phyloP scores from a whole-genome alignment of 2,329 filamentous ascomycete species.

The Coniella lustricola region DNA sequence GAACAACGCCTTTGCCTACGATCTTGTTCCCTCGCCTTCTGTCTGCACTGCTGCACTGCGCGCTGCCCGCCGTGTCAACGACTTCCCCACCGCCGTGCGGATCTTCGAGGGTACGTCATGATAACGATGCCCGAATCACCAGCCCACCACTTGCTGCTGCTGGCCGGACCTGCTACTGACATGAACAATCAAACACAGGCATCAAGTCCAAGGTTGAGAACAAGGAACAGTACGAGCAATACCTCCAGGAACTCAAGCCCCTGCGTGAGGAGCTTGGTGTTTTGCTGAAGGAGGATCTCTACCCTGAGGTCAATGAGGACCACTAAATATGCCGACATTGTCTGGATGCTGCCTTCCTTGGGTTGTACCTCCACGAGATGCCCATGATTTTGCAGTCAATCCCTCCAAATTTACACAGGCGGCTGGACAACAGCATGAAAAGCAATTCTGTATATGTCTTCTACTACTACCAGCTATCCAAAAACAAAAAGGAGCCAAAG shows the following conservation, averaged over 20 bases:
- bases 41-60: conserved; percentile 88
- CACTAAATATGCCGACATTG: conserved; percentile 10
- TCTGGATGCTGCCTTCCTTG: neutral
- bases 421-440: neutral
- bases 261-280: conserved; percentile 92
- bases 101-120: conserved; percentile 80
- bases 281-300: conserved; percentile 85
- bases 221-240: conserved; percentile 93
- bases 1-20: conserved; percentile 99
- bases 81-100: conserved; percentile 95
- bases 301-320: conserved; percentile 56
- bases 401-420: neutral
- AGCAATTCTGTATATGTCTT: conserved; percentile 14
- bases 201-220: conserved; percentile 99
- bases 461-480: conserved; percentile 2
- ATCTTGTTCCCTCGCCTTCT: conserved; percentile 90
- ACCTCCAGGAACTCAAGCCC: conserved; percentile 85
- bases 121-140: too few species aligned
- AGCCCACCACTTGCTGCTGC: neutral
- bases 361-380: neutral
- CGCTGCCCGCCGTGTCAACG: conserved; percentile 92
- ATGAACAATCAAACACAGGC: conserved; percentile 43
- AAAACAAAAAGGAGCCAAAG: neutral
- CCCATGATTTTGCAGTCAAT: neutral
- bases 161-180: neutral